Evolutionary conservation across 1,284 basidiomycete genomes (phyloP), one percentile per base, ranked within the genome.

Genomic region (Pterulicium gracile): DNA sequence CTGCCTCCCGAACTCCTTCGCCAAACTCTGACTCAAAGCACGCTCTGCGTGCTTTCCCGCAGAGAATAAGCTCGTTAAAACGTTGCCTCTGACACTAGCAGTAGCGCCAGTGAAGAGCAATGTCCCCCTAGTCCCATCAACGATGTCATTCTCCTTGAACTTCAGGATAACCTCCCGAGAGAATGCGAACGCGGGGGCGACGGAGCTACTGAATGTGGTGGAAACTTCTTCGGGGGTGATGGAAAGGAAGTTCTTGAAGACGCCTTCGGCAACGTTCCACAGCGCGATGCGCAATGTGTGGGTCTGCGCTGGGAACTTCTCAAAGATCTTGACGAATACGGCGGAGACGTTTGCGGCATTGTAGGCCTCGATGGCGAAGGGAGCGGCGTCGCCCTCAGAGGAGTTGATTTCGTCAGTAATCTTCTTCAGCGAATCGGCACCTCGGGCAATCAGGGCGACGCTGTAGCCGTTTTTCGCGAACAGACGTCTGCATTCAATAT

Each of bases 61-160:
- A 3, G 84, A 69, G 51, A 89, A 85, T 2, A 70, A 73, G 44
- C 79, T 79, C 0, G 83, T 88, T 1, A 62, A 66, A 5, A 64
- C 61, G 50, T 83, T 85, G 0, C 86, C 86, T 49, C 86, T 66
- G 43, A 74, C 50, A 45, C 76, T 72, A 0, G 81, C 75, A 12
- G 86, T 88, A 10, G 87, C 86, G 2, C 86, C 86, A 0, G 87
- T 89, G 59, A 88, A 85, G 24, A 89, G 72, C 42, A 89, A 61
- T 1, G 81, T 77, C 12, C 86, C 86, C 12, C 74, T 67, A 18
- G 73, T 73, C 24, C 56, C 48, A 47, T 66, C 60, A 2, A 69
- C 70, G 14, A 79, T 53, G 13, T 70, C 67, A 53, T 82, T 82
- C 47, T 72, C 68, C 54, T 77, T 74, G 65, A 88, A 81, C 4